Percentiles rank a stretch among this genome's conserved stretches.
phyloP scores from a whole-genome alignment of 1,284 basidiomycete species.

The Paramarasmius palmivorus region DNA sequence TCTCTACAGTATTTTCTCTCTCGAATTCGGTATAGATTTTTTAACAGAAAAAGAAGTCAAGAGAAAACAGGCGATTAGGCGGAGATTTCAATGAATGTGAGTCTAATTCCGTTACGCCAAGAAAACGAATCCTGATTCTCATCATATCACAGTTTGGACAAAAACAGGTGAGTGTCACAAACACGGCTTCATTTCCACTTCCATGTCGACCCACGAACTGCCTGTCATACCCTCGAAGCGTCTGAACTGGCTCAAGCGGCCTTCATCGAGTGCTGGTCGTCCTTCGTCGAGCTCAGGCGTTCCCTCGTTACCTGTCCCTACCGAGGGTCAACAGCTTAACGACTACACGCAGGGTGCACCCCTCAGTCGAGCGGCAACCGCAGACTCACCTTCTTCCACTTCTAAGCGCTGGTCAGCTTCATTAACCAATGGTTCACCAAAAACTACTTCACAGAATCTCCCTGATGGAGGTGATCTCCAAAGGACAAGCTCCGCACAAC shows the following conservation, averaged over 20 bases:
- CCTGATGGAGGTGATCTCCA: neutral
- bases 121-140: no score
- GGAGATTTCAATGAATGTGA: no score
- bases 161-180: no score
- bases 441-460: neutral
- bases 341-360: slow-evolving; percentile 1
- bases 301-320: neutral
- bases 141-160: no score
- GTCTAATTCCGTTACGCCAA: no score
- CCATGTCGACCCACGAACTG: slow-evolving; percentile 2
- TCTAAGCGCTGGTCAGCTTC: neutral
- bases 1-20: no score
- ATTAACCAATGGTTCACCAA: neutral
- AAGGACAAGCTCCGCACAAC: neutral
- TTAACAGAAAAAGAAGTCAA: no score
- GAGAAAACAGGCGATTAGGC: no score
- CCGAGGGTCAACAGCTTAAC: neutral
- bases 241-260: neutral
- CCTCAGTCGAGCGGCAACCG: slow-evolving; percentile 1
- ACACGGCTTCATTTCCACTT: neutral
- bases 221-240: neutral
- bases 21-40: no score
- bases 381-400: neutral
- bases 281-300: neutral
- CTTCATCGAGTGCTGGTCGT: slow-evolving; percentile 1